phyloP scores from a whole-genome alignment of 257 asterid species.

The Mitragyna speciosa region DNA sequence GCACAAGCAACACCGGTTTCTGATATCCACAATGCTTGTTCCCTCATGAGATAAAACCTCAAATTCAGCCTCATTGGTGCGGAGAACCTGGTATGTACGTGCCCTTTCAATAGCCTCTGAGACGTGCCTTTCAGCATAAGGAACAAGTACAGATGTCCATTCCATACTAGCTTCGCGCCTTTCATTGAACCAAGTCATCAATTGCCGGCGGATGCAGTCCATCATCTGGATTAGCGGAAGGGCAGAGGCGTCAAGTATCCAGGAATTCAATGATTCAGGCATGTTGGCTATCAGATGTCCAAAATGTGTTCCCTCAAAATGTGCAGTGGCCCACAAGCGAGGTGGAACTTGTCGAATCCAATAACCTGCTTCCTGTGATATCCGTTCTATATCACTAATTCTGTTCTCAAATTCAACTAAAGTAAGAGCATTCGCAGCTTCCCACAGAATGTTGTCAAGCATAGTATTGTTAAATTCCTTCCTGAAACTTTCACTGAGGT shows the following conservation, averaged over 20 bases:
- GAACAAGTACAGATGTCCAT: constrained; percentile 61
- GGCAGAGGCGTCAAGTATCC: constrained; percentile 65
- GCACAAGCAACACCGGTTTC: constrained; percentile 51
- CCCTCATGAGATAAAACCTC: constrained; percentile 67
- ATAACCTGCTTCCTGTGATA: constrained; percentile 57
- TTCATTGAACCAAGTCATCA: constrained; percentile 78
- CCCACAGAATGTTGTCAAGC: constrained; percentile 62
- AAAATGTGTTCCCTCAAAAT: constrained; percentile 56
- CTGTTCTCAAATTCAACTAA: constrained; percentile 40
- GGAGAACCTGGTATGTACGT: constrained; percentile 49
- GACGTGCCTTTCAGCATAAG: constrained; percentile 56
- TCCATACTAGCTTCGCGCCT: constrained; percentile 65
- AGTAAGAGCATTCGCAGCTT: constrained; percentile 63
- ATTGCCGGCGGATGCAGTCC: constrained; percentile 66
- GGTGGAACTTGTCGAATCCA: constrained; percentile 57
- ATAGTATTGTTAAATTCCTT: constrained; percentile 57
- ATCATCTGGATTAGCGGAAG: constrained; percentile 72
- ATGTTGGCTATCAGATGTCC: constrained; percentile 57
- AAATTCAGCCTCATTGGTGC: constrained; percentile 57
- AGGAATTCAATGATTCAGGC: constrained; percentile 45
- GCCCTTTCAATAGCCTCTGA: constrained; percentile 62
- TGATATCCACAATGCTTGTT: constrained; percentile 46
- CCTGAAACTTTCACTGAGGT: constrained; percentile 59
- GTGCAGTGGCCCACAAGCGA: constrained; percentile 57
- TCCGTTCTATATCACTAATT: constrained; percentile 45